phyloP scores from a whole-genome alignment of 192 early-diverging fungal species.

The Podila clonocystis region DNA sequence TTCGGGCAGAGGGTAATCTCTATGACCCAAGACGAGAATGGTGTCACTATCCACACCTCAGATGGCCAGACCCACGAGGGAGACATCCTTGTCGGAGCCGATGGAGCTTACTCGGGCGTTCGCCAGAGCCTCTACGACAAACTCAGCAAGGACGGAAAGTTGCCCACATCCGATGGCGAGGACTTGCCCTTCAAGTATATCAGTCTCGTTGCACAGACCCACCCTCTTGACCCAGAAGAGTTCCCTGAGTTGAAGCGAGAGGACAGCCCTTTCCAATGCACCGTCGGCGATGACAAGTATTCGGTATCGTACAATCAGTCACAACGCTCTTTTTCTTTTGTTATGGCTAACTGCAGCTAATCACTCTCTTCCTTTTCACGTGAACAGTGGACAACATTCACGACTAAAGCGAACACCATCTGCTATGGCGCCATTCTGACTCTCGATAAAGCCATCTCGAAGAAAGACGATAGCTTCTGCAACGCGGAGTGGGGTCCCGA shows the following conservation, averaged over 20 bases:
- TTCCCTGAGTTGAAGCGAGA: not conserved
- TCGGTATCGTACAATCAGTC: not conserved
- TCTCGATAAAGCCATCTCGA: not conserved
- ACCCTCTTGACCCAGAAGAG: slow-evolving; percentile 1
- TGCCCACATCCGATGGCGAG: not conserved
- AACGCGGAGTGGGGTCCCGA: slow-evolving; percentile 15
- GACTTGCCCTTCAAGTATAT: not conserved
- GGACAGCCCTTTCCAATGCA: not conserved
- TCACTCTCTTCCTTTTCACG: not conserved
- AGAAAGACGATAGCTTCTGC: not conserved
- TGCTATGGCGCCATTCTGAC: not conserved
- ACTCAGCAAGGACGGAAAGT: not conserved
- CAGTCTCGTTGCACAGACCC: slow-evolving; percentile 2
- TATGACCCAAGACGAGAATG: not conserved
- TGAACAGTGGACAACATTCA: slow-evolving; percentile 6
- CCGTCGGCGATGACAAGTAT: not conserved
- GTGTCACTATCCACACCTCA: not conserved
- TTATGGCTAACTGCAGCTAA: not conserved
- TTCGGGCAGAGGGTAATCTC: not conserved
- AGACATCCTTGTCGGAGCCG: slow-evolving; percentile 7
- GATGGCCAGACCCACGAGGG: not conserved
- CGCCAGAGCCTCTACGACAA: slow-evolving; percentile 8
- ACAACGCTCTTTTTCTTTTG: not conserved
- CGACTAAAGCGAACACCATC: not conserved
- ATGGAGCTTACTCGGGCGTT: slow-evolving; percentile 2